Base-by-base conservation (phyloP, 2,329 filamentous ascomycete species). In the Teratosphaeria destructans region DNA sequence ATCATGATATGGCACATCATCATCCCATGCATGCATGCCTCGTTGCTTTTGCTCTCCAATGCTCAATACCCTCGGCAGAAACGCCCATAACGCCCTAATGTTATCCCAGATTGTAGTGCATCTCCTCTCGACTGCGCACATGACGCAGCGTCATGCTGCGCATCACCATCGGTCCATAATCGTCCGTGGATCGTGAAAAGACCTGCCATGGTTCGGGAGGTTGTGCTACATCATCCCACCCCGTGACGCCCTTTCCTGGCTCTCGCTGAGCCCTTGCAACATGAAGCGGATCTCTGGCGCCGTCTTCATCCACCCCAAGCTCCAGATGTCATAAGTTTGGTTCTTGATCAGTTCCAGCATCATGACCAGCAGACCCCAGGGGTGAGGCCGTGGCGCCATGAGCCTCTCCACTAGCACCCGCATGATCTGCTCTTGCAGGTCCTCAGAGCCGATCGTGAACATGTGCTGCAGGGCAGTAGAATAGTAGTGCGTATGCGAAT, bases 351-450 rank as follows among this genome's bases (percentile, higher is more conserved):
- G 82, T 77, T 97, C 94, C 63, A 94, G 78, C 62, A 95, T 82
- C 39, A 91, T 93, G 63, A 92, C 86, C 72, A 96, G 86, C 52
- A 99, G 78, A 12, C 95, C 95, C 93, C 93, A 97, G 19, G 95
- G 93, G 72, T 97, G 93, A 57, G 93, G 93, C 77, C 92, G 90
- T 73, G 90, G 90, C 26, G 90, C 88, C 61, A 95, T 84, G 54
- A 96, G 79, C 55, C 94, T 85, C 79, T 99, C 94, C 43, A 96
- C 80, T 54, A 99, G 78, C 27, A 96, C 85, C 54, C 93, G 85
- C 57, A 90, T 90, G 60, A 99, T 93, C 72, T 95, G 90, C 76
- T 97, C 88, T 39, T 93, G 89, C 55, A 96, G 86, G 68, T 93
- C 89, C 69, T 94, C 89, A 16, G 71, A 69, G 23, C 73, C 72